Evolutionary conservation across 2,329 filamentous ascomycete species (phyloP).

Genomic region (Podosphaera aphanis): DNA sequence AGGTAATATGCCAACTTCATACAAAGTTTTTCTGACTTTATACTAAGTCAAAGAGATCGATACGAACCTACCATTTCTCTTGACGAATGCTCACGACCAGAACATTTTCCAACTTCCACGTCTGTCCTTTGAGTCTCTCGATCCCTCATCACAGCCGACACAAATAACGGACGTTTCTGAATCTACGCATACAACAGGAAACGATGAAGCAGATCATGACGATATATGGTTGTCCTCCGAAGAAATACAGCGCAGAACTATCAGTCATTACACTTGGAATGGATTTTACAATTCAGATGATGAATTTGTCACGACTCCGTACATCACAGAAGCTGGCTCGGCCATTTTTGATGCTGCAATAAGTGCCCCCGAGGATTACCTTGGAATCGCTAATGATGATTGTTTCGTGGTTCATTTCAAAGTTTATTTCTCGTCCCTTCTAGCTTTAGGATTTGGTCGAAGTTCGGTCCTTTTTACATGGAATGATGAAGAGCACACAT

Average conservation of each 20-base stretch:
- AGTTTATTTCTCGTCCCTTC: constrained; percentile 31
- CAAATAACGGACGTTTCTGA: background rate
- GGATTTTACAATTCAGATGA: constrained; percentile 27
- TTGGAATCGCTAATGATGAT: constrained; percentile 18
- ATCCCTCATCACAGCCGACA: background rate
- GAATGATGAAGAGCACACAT: constrained; percentile 26
- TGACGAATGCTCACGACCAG: constrained; percentile 3
- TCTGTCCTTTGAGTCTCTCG: constrained; percentile 6
- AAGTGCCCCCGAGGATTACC: constrained; percentile 19
- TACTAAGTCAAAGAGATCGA: constrained; percentile 14
- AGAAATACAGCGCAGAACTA: constrained; percentile 12
- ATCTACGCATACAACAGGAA: background rate
- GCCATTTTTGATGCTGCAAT: constrained; percentile 41
- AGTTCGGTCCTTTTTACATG: constrained; percentile 49
- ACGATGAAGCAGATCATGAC: constrained; percentile 10
- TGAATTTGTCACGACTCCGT: constrained; percentile 22
- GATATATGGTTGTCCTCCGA: constrained; percentile 26
- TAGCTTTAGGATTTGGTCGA: constrained; percentile 44
- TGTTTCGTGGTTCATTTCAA: constrained; percentile 24
- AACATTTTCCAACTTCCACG: constrained; percentile 14
- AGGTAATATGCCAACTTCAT: constrained; percentile 8
- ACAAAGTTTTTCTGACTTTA: background rate
- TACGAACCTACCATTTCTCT: constrained; percentile 8
- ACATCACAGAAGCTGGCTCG: constrained; percentile 46
- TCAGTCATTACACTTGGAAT: constrained; percentile 43